A percentile compares a stretch with the other conserved stretches of the same genome.
phyloP scores from a whole-genome alignment of 2,329 filamentous ascomycete genomes.

The Aureobasidium lini region DNA sequence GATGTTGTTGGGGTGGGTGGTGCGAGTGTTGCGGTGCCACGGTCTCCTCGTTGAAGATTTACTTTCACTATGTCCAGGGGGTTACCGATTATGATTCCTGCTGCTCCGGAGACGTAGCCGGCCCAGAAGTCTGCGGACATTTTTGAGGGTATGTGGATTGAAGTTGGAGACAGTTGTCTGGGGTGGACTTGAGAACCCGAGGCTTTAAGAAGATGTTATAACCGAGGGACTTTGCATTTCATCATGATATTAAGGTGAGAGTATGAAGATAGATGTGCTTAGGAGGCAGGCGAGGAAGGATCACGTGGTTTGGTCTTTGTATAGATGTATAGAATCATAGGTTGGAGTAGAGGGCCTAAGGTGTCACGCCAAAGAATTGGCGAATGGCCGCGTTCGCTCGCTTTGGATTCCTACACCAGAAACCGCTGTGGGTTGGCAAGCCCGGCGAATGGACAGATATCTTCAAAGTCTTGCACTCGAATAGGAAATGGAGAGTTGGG shows the following conservation, averaged over 20 bases:
- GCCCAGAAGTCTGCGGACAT: constrained; percentile 94
- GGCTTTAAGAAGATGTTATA: not conserved
- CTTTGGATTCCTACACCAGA: no score
- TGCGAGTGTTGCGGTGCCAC: constrained; percentile 1
- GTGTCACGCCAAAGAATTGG: no score
- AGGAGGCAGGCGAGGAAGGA: no score
- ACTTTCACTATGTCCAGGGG: constrained; percentile 66
- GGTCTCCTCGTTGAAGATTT: constrained; percentile 59
- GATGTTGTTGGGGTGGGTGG: not conserved
- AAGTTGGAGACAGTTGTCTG: not conserved
- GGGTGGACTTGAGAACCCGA: not conserved
- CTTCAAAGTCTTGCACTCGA: no score
- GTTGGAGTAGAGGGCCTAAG: no score
- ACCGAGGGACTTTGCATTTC: not conserved
- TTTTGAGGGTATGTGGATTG: not conserved
- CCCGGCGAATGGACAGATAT: no score
- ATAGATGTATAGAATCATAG: no score
- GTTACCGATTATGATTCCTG: constrained; percentile 83
- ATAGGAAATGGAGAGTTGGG: not conserved
- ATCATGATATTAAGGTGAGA: not conserved
- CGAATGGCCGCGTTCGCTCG: no score
- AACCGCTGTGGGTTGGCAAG: no score
- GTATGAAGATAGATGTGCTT: not conserved
- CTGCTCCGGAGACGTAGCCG: constrained; percentile 78
- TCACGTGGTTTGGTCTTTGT: no score